Base-by-base conservation (phyloP, 306 rosid genomes). In the Casuarina glauca region DNA sequence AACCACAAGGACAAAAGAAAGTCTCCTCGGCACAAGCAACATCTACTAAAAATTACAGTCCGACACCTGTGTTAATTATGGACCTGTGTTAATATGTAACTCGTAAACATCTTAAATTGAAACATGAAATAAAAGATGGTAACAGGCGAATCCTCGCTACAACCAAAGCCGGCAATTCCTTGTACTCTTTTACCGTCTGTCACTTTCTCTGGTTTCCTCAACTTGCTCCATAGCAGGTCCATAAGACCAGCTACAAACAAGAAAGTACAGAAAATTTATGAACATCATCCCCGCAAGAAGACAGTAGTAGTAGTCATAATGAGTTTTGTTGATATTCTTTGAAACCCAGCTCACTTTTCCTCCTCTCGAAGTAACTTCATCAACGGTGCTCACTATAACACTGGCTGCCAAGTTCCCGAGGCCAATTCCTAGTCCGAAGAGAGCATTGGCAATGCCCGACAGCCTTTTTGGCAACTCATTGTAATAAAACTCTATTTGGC, bases 401-500 rank as follows among this genome's bases (percentile, higher is more conserved):
- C 87, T 83, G 8, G 96, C 86, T 38, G 82, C 4, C 87, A 90
- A 52, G 70, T 78, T 87, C 2, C 87, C 93, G 53, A 85, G 79
- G 0, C 85, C 97, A 77, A 79, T 68, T 44, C 90, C 90, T 13
- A 91, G 67, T 17, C 84, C 85, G 36, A 76, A 82, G 9, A 91
- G 76, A 1, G 97, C 44, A 0, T 88, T 51, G 9, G 91, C 92
- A 35, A 91, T 80, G 62, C 97, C 89, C 17, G 94, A 85, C 94
- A 91, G 89, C 16, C 90, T 88, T 67, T 86, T 83, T 0, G 97
- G 97, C 38, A 91, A 89, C 77, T 89, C 94, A 1, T 89, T 72
- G 66, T 89, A 91, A 77, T 88, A 89, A 76, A 91, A 87, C 82
- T 91, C 96, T 2, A 86, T 81, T 73, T 91, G 93, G 41, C 86